Evolutionary conservation across 371 early-diverging fungal genomes (phyloP), one percentile per base, ranked within the genome.

Genomic region (Choanephora cucurbitarum): DNA sequence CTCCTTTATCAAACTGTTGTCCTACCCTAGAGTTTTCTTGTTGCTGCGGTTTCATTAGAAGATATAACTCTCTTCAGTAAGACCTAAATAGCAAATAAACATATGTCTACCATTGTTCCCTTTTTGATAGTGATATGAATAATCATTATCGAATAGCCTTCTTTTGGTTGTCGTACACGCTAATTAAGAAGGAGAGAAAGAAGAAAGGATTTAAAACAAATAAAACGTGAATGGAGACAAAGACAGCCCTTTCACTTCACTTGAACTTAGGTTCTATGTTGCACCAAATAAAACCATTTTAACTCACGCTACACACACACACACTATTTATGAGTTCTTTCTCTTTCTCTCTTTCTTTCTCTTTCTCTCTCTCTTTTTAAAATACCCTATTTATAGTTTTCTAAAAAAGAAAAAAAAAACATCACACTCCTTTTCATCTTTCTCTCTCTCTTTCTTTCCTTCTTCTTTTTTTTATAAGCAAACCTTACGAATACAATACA

Each of bases 331-430:
- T 37, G 10, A 13, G 10, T 24, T 39, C 22, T 49, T 18, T 52
- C 3, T 52, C 42, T 52, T 43, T 42, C 48, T 43, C 28, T 59
- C 22, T 28, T 10, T 50, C 32, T 37, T 10, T 49, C 31, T 43
- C n/a, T 55, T 59, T 50, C 21, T 43, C 49, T 57, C 49, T 54
- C 58, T 37, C 34, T 40, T 58, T 58, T 41, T 34, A 44, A 32
- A 46, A 28, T 23, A 22, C 37, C 52, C 49, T 59, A 50, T 58
- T 45, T 55, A 49, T 44, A 46, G 34, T 33, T 13, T 39, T 40
- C 17, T 34, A 44, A 54, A n/a, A n/a, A n/a, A n/a, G n/a, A n/a
- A n/a, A n/a, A n/a, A n/a, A n/a, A n/a, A 37, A 58, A 39, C 53
- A 64, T 28, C 7, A 28, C 28, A 28, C 28, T 39, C 40, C 49